Evolutionary conservation across 257 asterid genomes (phyloP), one percentile per base, ranked within the genome.

Genomic region (Nicotiana undulata): DNA sequence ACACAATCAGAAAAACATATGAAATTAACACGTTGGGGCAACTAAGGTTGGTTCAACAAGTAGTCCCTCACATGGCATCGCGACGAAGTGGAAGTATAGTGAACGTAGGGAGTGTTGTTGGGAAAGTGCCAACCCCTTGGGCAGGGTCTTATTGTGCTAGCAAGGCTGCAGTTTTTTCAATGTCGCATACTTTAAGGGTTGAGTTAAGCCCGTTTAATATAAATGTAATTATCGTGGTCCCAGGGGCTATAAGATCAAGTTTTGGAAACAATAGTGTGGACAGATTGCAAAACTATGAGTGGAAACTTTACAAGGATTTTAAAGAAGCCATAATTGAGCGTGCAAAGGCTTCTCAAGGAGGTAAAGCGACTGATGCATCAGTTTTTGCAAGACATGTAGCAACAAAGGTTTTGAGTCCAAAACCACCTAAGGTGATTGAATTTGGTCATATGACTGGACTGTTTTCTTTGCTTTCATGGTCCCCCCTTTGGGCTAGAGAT

Each of bases 121-220:
- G 91, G 75, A 87, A 83, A 61, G 94, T 87, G 34, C 90, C 97
- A 0, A 90, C 97, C 1, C 97, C 98, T 0, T 90, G 98, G 98
- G 92, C 95, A 0, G 97, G 98, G 24, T 87, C 98, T 2, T 93
- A 93, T 46, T 91, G 95, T 15, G 92, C 98, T 22, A 88, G 84
- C 75, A 93, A 93, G 76, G 95, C 95, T 0, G 93, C 92, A 0
- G 89, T 90, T 18, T 92, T 89, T 44, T 92, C 97, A 2, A 79
- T 90, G 65, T 89, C 97, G 0, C 85, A 89, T 16, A 83, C 87
- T 0, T 84, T 91, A 3, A 79, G 94, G 1, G 87, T 93, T 1
- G 97, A 93, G 87, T 85, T 93, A 34, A 55, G 78, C 40, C 97
- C 97, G 0, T 90, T 93, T 15, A 79, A 79, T 51, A 82, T 93